Evolutionary conservation across 2,329 filamentous ascomycete genomes (phyloP), one percentile per base, ranked within the genome.

Genomic region (Coniochaeta sp.): DNA sequence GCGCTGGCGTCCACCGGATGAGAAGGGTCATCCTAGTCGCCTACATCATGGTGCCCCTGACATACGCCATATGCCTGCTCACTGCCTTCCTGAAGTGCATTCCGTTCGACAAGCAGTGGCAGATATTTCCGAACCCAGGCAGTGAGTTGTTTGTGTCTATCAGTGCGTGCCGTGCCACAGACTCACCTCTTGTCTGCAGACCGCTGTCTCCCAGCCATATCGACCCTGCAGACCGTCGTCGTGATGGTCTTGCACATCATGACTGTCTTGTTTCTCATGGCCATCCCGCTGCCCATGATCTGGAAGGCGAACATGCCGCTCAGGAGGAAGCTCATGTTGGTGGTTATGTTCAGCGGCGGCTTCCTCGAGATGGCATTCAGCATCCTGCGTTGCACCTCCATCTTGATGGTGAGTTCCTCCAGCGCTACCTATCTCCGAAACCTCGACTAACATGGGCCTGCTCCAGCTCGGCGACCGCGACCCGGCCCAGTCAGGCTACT

Each of bases 351-450:
- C 59, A 71, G 72, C 47, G 76, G 75, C 28, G 76, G 73, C 3
- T 61, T 75, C 9, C 72, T 79, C 53, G 71, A 77, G 50, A 77
- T 77, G 65, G 68, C 72, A 14, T 73, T 72, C 27, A 75, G 75
- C 1, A 73, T 77, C 52, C 60, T 79, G 8, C 72, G 76, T 50
- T 75, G 70, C 46, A 70, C 73, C 1, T 63, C 74, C 16, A 75
- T 77, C 32, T 57, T 77, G 16, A 72, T 65, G 12, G 60, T 65
- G 22, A 40, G 18, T 24, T 47, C 45, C 16, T 32, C 45, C n/a
- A 18, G 3, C 35, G 28, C 18, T 26, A n/a, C n/a, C n/a, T n/a
- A n/a, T n/a, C n/a, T n/a, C n/a, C n/a, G n/a, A n/a, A n/a, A n/a
- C n/a, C 22, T 26, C 12, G 20, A 35, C 42, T 56, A 27, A 49